Evolutionary conservation across 2,329 filamentous ascomycete genomes (phyloP).

Genomic region (Rhinocladiella similis): DNA sequence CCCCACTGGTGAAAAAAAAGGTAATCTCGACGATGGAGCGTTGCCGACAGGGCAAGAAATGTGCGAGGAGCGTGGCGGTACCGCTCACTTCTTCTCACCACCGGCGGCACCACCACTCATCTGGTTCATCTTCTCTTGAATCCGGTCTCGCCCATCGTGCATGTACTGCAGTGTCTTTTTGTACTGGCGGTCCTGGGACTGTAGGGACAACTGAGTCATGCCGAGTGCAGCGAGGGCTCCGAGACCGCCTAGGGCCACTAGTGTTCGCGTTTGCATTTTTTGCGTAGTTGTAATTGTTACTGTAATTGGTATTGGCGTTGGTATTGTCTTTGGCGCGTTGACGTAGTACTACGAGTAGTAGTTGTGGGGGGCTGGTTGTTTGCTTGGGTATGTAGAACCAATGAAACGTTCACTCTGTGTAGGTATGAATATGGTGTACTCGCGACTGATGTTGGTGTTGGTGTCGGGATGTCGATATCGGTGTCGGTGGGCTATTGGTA

Average conservation of each 20-base stretch:
- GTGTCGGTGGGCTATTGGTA: too few relatives aligned
- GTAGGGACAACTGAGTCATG: slow-evolving; percentile 27
- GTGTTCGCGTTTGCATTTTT: background rate
- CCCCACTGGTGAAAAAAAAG: too few relatives aligned
- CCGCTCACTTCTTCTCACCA: slow-evolving; percentile 21
- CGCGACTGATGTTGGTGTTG: too few relatives aligned
- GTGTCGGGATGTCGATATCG: too few relatives aligned
- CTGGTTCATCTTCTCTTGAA: slow-evolving; percentile 24
- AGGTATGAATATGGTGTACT: too few relatives aligned
- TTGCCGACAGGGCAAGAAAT: too few relatives aligned
- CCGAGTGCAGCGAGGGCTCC: slow-evolving; percentile 17
- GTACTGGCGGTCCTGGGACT: slow-evolving; percentile 30
- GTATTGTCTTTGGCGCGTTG: background rate
- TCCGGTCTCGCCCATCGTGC: slow-evolving; percentile 29
- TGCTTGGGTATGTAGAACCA: too few relatives aligned
- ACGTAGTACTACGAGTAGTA: too few relatives aligned
- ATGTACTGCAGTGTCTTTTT: slow-evolving; percentile 31
- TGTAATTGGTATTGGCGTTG: background rate
- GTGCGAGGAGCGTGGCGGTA: too few relatives aligned
- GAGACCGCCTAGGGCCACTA: background rate
- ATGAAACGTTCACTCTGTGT: too few relatives aligned
- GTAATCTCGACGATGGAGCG: too few relatives aligned
- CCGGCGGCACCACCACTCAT: slow-evolving; percentile 7
- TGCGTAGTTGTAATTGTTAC: background rate
- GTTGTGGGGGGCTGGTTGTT: too few relatives aligned